Evolutionary conservation across 2,329 filamentous ascomycete species (phyloP).

Genomic region (Endothia cerciana): DNA sequence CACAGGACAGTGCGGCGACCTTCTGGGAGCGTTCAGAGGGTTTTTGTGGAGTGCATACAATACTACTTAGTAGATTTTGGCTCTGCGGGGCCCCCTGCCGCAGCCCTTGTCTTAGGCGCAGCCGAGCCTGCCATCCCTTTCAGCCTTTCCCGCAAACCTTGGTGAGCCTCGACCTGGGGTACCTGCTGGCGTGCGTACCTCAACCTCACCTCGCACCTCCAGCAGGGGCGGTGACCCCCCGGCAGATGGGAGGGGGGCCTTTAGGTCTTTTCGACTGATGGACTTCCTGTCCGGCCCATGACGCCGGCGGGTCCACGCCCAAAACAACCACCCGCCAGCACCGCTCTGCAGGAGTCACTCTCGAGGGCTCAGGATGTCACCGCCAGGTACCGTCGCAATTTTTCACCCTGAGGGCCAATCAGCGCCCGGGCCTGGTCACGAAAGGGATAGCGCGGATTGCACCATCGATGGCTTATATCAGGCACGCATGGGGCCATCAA

Average conservation of each 20-base stretch:
- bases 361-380: constrained; percentile 21
- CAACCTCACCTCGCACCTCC: constrained; percentile 20
- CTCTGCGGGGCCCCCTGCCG: background rate
- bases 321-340: constrained; percentile 13
- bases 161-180: background rate
- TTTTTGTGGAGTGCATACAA: background rate
- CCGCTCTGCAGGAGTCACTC: constrained; percentile 18
- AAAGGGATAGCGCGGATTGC: constrained; percentile 58
- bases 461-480: constrained; percentile 44
- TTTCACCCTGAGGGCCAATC: constrained; percentile 24
- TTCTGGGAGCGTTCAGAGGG: background rate
- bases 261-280: constrained; percentile 14
- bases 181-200: constrained; percentile 15
- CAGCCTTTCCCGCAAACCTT: constrained; percentile 9
- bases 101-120: background rate
- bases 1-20: constrained; percentile 9
- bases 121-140: constrained; percentile 17
- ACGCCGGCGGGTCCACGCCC: constrained; percentile 19
- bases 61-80: background rate
- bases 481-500: constrained; percentile 2
- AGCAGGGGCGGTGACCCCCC: constrained; percentile 4
- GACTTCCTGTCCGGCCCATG: constrained; percentile 12
- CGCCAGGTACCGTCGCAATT: constrained; percentile 27
- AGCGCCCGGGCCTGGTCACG: constrained; percentile 43
- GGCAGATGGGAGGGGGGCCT: background rate